Conservation (phyloP, 768 basidiomycete genomes). For the Lepiota venenata region DNA sequence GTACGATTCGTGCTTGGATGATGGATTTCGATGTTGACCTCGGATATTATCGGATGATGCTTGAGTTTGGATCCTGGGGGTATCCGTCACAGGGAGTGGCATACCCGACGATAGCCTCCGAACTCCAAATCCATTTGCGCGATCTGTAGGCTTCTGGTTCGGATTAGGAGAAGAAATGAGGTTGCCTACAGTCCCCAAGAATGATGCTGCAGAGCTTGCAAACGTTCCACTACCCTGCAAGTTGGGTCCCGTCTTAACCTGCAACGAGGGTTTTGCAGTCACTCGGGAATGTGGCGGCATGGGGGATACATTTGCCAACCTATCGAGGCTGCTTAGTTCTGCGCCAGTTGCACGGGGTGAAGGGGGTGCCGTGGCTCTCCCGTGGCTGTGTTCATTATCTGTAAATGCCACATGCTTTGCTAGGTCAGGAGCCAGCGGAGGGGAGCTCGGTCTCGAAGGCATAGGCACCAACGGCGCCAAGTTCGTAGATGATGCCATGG, state of each 20-base stretch:
- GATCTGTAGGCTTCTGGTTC: too few relatives aligned
- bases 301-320: background rate
- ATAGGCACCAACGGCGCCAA: background rate
- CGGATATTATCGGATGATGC: background rate
- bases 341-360: background rate
- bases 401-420: background rate
- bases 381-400: background rate
- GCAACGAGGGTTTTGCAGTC: slow-evolving; percentile 16
- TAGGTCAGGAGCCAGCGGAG: background rate
- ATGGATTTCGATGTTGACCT: background rate
- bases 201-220: slow-evolving; percentile 22
- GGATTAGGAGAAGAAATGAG: background rate
- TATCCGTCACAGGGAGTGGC: background rate
- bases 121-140: too few relatives aligned
- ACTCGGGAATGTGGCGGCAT: slow-evolving; percentile 20
- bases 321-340: background rate
- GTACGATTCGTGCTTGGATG: slow-evolving; percentile 22
- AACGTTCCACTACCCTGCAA: slow-evolving; percentile 12
- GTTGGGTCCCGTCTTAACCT: slow-evolving; percentile 17
- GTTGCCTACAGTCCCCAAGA: slow-evolving; percentile 21
- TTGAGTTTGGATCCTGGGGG: background rate
- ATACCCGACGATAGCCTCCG: slow-evolving; percentile 10
- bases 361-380: background rate
- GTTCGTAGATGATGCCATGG: background rate
- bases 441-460: background rate